Evolutionary conservation across 805 yeast species (phyloP).

Genomic region (Cyberlindnera euphorbiae): DNA sequence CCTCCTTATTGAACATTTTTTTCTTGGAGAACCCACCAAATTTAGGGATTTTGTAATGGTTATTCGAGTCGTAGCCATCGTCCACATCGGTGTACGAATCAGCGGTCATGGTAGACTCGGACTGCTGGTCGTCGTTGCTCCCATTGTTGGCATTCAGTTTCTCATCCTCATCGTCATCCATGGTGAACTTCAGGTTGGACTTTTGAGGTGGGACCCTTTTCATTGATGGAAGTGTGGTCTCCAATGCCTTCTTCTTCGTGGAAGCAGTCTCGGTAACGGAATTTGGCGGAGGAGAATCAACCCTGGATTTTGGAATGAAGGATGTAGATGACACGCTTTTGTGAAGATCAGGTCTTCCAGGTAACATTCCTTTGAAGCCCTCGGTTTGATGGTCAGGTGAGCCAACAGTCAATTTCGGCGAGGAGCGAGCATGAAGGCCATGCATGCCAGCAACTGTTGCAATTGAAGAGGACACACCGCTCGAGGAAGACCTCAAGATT

Average conservation of each 20-base stretch:
- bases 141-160: background rate
- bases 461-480: background rate
- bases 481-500: conserved; percentile 6
- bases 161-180: conserved; percentile 3
- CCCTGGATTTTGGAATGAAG: conserved; percentile 40
- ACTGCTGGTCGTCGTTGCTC: background rate
- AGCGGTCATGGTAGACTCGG: background rate
- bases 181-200: conserved; percentile 13
- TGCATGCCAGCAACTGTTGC: background rate
- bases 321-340: conserved; percentile 20
- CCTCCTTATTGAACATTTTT: conserved; percentile 43
- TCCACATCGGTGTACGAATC: conserved; percentile 14
- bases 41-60: conserved; percentile 32
- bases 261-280: conserved; percentile 10
- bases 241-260: conserved; percentile 6
- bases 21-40: conserved; percentile 75
- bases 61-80: conserved; percentile 12
- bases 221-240: conserved; percentile 9
- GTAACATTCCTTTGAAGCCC: conserved; percentile 11
- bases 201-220: conserved; percentile 10
- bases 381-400: conserved; percentile 5
- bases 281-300: conserved; percentile 21
- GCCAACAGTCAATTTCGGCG: conserved; percentile 2
- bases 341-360: conserved; percentile 2
- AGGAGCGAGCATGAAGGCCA: conserved; percentile 4